These are phyloP conservation scores for Pleodorina starrii DNA, from an alignment of 139 green algal species.

Conservation along the genomic window DNA sequence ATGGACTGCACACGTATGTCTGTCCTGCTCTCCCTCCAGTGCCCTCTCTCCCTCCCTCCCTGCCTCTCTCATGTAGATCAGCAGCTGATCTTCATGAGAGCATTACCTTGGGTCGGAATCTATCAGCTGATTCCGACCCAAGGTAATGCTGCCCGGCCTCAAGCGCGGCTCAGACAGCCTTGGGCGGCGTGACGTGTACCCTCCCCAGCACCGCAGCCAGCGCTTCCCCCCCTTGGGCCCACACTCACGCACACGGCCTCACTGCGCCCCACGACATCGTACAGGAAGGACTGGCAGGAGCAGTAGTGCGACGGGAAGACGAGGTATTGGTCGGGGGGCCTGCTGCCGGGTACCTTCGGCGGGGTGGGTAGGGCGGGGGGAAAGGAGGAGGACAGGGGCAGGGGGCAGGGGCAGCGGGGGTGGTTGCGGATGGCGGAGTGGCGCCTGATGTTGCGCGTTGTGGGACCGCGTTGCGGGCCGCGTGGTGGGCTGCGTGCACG, in stretches of 20 bases:
- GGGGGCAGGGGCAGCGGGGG: too few species aligned
- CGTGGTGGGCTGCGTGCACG: too few species aligned
- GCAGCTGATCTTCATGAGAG: background rate
- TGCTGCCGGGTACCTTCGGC: constrained; percentile 71
- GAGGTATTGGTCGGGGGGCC: constrained; percentile 69
- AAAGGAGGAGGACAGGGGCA: too few species aligned
- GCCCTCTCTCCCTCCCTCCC: too few species aligned
- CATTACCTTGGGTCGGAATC: background rate
- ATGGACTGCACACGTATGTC: too few species aligned
- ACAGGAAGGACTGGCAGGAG: constrained; percentile 90
- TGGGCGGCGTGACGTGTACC: background rate
- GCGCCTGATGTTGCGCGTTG: too few species aligned
- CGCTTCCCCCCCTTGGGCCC: background rate
- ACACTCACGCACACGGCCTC: constrained; percentile 67
- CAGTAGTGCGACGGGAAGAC: constrained; percentile 87
- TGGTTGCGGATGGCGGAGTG: too few species aligned
- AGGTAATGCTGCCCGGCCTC: too few species aligned
- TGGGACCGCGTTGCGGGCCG: too few species aligned
- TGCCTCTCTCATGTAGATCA: too few species aligned
- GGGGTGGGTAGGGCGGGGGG: background rate
- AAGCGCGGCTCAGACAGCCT: background rate
- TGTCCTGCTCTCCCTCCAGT: too few species aligned
- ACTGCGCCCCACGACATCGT: constrained; percentile 76
- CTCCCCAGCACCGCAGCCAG: background rate
- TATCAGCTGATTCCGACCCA: too few species aligned